A percentile compares a stretch with the other conserved stretches of the same genome.
Conservation (phyloP, 768 basidiomycete genomes). For the Hericium rajendrae region DNA sequence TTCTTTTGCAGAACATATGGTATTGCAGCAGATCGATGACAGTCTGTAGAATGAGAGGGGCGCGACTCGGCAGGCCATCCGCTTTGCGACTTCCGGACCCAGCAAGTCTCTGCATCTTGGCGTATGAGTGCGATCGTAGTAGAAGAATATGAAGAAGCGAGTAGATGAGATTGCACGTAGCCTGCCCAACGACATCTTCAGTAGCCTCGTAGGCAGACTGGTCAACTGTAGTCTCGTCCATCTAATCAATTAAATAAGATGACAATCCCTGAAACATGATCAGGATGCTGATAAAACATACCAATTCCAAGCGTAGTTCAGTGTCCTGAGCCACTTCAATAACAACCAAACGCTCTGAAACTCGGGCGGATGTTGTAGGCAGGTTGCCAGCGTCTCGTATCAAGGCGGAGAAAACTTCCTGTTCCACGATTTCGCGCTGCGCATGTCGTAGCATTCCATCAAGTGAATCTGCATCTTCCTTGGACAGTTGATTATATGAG, state of each 20-base stretch:
- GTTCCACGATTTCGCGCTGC: slow-evolving; percentile 67
- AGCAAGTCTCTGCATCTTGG: slow-evolving; percentile 34
- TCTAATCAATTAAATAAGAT: slow-evolving; percentile 12
- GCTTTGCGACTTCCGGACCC: slow-evolving; percentile 15
- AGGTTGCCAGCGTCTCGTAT: slow-evolving; percentile 70
- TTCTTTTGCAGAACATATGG: slow-evolving; percentile 56
- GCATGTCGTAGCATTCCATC: slow-evolving; percentile 45
- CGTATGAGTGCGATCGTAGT: slow-evolving; percentile 44
- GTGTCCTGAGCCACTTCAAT: slow-evolving; percentile 67
- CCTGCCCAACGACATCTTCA: slow-evolving; percentile 1
- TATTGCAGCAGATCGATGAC: slow-evolving; percentile 77
- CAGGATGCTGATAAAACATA: slow-evolving; percentile 23
- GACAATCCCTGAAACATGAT: neutral
- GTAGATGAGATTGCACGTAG: slow-evolving; percentile 61
- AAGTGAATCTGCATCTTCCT: slow-evolving; percentile 17
- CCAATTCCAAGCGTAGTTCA: slow-evolving; percentile 67
- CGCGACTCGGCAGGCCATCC: slow-evolving; percentile 12
- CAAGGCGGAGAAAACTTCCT: slow-evolving; percentile 68
- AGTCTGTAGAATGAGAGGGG: slow-evolving; percentile 53
- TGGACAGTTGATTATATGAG: neutral
- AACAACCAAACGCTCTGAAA: slow-evolving; percentile 68
- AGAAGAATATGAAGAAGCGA: slow-evolving; percentile 54
- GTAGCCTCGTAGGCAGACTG: neutral
- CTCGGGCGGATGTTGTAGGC: slow-evolving; percentile 66
- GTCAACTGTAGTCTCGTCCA: slow-evolving; percentile 11